These are phyloP conservation scores for Stagonosporopsis rhizophila DNA, from an alignment of 2,329 filamentous ascomycete species.

Conservation along the genomic window DNA sequence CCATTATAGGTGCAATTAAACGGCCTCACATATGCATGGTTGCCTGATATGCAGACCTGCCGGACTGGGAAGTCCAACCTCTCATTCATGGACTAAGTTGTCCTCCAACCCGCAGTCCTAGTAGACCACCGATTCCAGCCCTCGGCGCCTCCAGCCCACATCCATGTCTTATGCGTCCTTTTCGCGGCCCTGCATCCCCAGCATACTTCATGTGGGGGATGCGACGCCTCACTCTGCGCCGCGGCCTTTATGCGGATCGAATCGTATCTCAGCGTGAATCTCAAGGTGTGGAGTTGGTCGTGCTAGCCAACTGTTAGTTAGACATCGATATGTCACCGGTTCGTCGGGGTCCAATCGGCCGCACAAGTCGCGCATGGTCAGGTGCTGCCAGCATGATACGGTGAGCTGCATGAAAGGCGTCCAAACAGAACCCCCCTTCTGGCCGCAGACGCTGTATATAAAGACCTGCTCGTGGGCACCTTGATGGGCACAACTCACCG, in stretches of 20 bases:
- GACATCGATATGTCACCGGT: constrained; percentile 17
- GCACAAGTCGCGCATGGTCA: constrained; percentile 18
- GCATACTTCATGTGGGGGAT: constrained; percentile 1
- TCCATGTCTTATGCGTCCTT: background rate
- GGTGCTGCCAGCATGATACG: constrained; percentile 7
- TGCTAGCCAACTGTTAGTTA: constrained; percentile 3
- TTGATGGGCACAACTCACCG: constrained; percentile 30
- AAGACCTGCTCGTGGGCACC: constrained; percentile 26
- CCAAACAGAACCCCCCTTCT: background rate
- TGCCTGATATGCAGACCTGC: constrained; percentile 6
- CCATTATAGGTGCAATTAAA: constrained; percentile 11
- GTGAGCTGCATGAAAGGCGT: background rate
- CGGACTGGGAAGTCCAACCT: background rate
- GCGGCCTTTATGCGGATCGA: constrained; percentile 17
- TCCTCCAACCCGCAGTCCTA: background rate
- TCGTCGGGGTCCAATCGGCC: constrained; percentile 13
- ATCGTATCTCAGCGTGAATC: background rate
- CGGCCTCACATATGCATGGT: background rate
- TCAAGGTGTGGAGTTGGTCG: constrained; percentile 11
- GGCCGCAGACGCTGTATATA: constrained; percentile 23
- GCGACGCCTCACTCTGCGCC: constrained; percentile 10
- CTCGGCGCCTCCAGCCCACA: background rate
- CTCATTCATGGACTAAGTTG: background rate
- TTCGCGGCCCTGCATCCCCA: constrained; percentile 5
- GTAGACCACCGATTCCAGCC: background rate